Evolutionary conservation across 2,329 filamentous ascomycete species (phyloP), one percentile per base, ranked within the genome.

Genomic region (Penicillium sp.): DNA sequence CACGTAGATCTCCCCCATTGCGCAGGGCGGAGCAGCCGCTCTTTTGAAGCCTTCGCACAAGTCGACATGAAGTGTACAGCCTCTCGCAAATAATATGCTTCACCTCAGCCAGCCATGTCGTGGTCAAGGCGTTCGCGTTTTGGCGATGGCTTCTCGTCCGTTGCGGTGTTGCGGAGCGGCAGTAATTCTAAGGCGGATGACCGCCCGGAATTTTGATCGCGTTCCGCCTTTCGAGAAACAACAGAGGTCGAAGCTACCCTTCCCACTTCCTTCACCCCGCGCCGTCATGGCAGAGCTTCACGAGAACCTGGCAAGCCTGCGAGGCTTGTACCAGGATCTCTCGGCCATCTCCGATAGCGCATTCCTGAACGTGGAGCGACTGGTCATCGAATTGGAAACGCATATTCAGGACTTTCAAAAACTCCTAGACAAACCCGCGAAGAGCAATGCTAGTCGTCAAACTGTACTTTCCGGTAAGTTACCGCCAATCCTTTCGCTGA

Each of bases 321-420:
- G 93, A 80, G 88, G 87, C 76, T 87, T 99, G 70, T 91, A 96
- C 77, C 87, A 90, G 76, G 93, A 97, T 79, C 87, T 99, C 64
- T 82, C 90, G 68, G 88, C 89, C 59, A 84, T 95, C 69, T 86
- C 87, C 65, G 89, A 95, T 71, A 86, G 87, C 59, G 86, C 89
- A 30, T 78, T 92, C 55, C 84, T 88, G 35, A 87, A 89, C 63
- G 79, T 91, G 42, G 88, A 94, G 63, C 87, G 92, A 66, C 82
- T 89, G 60, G 84, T 87, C 69, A 72, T 79, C 54, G 84, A 86
- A 73, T 82, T 98, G 52, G 87, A 90, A 70, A 80, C 80, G 54
- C 85, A 89, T 68, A 82, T 88, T 53, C 81, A 86, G 58, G 87
- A 87, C 58, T 90, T 96, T 73, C 84, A 84, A 74, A 84, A 85